Evolutionary conservation across 441 rosid species (phyloP).

Genomic region (Melianthus villosus): DNA sequence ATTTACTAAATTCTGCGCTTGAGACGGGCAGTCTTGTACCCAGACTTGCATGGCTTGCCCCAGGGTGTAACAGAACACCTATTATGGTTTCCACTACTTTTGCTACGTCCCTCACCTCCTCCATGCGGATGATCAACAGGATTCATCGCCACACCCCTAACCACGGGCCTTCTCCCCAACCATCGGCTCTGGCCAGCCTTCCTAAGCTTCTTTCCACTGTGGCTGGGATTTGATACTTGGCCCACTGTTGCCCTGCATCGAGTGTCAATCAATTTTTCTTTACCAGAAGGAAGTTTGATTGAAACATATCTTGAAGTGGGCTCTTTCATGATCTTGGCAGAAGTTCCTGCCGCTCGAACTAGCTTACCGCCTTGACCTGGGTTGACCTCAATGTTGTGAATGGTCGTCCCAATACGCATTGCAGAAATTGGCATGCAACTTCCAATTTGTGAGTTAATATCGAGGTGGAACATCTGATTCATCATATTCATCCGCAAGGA

Average conservation of each 20-base stretch:
- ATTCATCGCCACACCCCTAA: constrained; percentile 88
- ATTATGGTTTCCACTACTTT: constrained; percentile 68
- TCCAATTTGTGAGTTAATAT: constrained; percentile 59
- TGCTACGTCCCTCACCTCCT: constrained; percentile 90
- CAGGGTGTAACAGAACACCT: constrained; percentile 56
- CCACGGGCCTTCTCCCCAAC: constrained; percentile 61
- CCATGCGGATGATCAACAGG: constrained; percentile 94
- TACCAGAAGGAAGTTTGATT: constrained; percentile 59
- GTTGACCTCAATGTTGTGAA: constrained; percentile 73
- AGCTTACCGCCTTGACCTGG: constrained; percentile 75
- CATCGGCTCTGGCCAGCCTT: constrained; percentile 82
- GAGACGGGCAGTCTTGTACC: constrained; percentile 49
- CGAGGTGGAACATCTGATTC: constrained; percentile 49
- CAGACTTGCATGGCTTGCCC: constrained; percentile 84
- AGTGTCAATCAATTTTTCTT: constrained; percentile 44
- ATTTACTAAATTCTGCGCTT: constrained; percentile 34
- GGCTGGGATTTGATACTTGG: constrained; percentile 51
- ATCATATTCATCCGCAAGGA: no score
- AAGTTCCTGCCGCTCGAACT: constrained; percentile 69
- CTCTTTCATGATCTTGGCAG: constrained; percentile 70
- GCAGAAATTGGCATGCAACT: constrained; percentile 63
- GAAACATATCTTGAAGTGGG: constrained; percentile 35
- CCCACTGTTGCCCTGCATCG: constrained; percentile 66
- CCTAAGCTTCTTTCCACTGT: constrained; percentile 42
- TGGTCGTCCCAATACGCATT: constrained; percentile 70